Evolutionary conservation across 2,329 filamentous ascomycete species (phyloP), one percentile per base, ranked within the genome.

Genomic region (Sporothrix brasiliensis): DNA sequence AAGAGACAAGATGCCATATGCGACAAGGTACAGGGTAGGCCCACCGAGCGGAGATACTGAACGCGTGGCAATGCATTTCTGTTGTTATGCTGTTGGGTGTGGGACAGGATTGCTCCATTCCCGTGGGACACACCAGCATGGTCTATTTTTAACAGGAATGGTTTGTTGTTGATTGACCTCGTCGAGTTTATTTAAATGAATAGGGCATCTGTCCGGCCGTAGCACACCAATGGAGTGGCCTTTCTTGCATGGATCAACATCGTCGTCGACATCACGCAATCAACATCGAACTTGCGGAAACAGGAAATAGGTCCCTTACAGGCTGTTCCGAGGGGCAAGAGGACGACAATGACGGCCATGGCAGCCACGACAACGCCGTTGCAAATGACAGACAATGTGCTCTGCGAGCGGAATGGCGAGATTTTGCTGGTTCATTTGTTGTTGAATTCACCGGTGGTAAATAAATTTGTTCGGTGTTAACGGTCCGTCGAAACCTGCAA

Each of bases 21-120:
- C 24, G 30, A 30, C 21, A 54, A 27, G 21, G 24, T 24, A 54
- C 13, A 54, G 27, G 13, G n/a, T 5, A 13, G 56, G 56, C 30
- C 30, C 21, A 13, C 30, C 30, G 56, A 60, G 56, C 56, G 56
- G 56, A 30, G 56, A 21, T 60, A 60, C 6, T 21, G 56, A 41
- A 60, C 56, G 56, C 56, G 56, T 60, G 56, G 56, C 56, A 60
- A 60, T 41, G 41, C n/a, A 41, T 41, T 6, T 41, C 41, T 54
- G 52, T 30, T 54, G 24, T 4, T 30, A n/a, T 39, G 54, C 30
- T 39, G 11, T 21, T 34, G 34, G 34, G 6, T 7, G 34, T 34
- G 54, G 19, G 54, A 16, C 24, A 30, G 2, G 13, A 24, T 11
- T 21, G 30, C 11, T 60, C 54, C 39, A n/a, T n/a, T 30, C 54